Conservation (phyloP, 371 early-diverging fungal genomes). For the Mortierella sp. region DNA sequence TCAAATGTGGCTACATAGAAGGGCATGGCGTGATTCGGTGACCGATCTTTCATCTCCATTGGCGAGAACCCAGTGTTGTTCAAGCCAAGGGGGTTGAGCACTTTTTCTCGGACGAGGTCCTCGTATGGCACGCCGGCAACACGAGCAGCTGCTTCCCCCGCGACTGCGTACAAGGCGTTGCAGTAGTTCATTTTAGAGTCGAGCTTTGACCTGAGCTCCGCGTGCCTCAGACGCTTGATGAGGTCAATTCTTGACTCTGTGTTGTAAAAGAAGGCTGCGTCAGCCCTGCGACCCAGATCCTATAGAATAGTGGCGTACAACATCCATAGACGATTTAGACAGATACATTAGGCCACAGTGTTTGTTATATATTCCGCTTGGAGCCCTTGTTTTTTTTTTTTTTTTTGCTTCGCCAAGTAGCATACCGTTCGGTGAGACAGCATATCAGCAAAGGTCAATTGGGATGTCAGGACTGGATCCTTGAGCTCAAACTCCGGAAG, state of each 20-base stretch:
- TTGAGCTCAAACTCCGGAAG: constrained; percentile 20
- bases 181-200: constrained; percentile 3
- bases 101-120: constrained; percentile 6
- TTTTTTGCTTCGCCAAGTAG: not conserved
- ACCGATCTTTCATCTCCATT: constrained; percentile 2
- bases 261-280: constrained; percentile 3
- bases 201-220: not conserved
- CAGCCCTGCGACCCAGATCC: not conserved
- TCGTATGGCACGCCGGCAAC: constrained; percentile 4
- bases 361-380: too few species aligned
- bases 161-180: constrained; percentile 10
- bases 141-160: constrained; percentile 17
- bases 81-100: constrained; percentile 8
- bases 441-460: constrained; percentile 17
- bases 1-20: not conserved
- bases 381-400: not conserved
- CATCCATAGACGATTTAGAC: too few species aligned
- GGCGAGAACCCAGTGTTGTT: constrained; percentile 7
- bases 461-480: constrained; percentile 12
- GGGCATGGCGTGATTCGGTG: constrained; percentile 5
- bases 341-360: too few species aligned
- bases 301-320: too few species aligned
- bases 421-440: constrained; percentile 23
- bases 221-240: constrained; percentile 14
- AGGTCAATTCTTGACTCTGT: not conserved